Base-by-base conservation (phyloP, 768 basidiomycete species). In the Chlorophyllum brunneum region DNA sequence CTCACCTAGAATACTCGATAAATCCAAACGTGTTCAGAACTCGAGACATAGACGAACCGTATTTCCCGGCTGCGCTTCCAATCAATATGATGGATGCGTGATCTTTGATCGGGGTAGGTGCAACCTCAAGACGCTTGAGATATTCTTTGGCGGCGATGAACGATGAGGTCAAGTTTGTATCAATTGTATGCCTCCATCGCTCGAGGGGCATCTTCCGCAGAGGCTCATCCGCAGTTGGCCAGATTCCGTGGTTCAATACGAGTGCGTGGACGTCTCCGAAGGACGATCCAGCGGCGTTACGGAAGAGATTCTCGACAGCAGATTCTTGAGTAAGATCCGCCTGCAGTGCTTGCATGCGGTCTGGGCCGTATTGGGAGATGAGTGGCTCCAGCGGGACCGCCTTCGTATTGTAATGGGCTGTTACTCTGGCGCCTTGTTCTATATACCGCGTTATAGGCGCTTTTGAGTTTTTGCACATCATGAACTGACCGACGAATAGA, bases 361-460 rank as follows among this genome's bases (percentile, higher is more conserved):
- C 48, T 3, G 67, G 47, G 8, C 69, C 68, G 54, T 72, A 77
- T 43, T 67, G 62, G 26, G 62, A 61, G n/a, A 68, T 41, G 4
- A 86, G 67, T 1, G 68, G 63, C 2, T 72, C 63, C 23, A 86
- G 65, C 0, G 78, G 63, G 1, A 61, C 59, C 15, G 64, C 57
- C 45, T 77, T 82, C 8, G 78, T 74, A 63, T 86, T 82, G 64
- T 83, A 91, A 61, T 88, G 85, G 0, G 85, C 86, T 0, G 85
- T 82, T 8, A 90, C 85, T 46, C 74, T 76, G 0, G 87, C 85
- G 7, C 84, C 86, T 57, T 85, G 83, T 37, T 82, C 87, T 88
- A 61, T 23, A 15, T 23, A 40, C 57, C 26, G 38, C 31, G 41
- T 31, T 37, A 41, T 39, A 10, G 23, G 20, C 4, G 18, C n/a